Evolutionary conservation across 495 filamentous ascomycete species (phyloP), one percentile per base, ranked within the genome.

Genomic region (Viridothelium virens): DNA sequence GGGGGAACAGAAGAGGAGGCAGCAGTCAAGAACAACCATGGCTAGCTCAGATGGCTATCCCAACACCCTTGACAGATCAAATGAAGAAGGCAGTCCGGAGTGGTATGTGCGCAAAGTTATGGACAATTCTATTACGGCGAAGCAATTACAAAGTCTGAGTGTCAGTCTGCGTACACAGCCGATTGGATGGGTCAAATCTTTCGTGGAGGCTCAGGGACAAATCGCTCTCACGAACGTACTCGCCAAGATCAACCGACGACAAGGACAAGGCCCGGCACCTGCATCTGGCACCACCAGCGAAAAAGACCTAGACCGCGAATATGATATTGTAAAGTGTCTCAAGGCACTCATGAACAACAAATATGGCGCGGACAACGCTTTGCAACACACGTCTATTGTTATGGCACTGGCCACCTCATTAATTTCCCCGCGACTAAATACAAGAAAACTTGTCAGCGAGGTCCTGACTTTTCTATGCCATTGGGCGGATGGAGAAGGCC

Each of bases 271-370:
- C 9, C 82, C 83, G 37, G 85, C 86, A 38, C 85, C 87, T 5
- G 68, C 67, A 3, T 62, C 38, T 25, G 83, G 86, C 31, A 79
- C 78, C 16, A 87, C 85, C n/a, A 85, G 80, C 67, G 91, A 96
- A 68, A 92, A 91, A 75, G 91, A 96, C 72, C 79, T 96, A 61
- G 94, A 98, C 70, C 86, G 89, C 63, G 94, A 98, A 78, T 97
- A 97, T 76, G 94, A 97, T 72, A 96, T 98, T 70, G 85, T 95
- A 67, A 98, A 98, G 78, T 97, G 95, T 77, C 76, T 98, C 62
- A 98, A 97, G 77, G 91, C 91, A 61, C 77, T 97, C 61, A 95
- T 97, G 89, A 98, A 98, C 83, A 98, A 96, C 82, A 96, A 96
- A 73, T 97, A 93, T 77, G 94, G 94, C 56, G 95, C 94, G 38